phyloP scores from a whole-genome alignment of 345 rosid species.

The Rhizophora mangle region DNA sequence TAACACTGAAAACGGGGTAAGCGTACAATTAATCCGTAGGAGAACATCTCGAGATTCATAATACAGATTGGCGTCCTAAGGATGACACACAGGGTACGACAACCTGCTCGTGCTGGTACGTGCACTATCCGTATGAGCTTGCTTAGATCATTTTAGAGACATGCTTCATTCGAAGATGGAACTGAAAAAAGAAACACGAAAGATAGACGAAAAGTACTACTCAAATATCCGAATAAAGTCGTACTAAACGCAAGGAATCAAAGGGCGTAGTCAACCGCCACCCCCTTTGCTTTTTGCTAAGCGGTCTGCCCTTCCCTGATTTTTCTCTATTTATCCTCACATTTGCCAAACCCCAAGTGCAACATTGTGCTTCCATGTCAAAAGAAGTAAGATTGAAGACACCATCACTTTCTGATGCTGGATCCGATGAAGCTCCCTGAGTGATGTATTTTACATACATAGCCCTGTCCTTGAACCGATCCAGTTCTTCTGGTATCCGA shows the following conservation, averaged over 20 bases:
- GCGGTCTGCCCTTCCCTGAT: conserved; percentile 89
- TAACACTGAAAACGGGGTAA: not conserved
- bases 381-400: conserved; percentile 64
- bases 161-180: not conserved
- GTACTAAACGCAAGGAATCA: conserved; percentile 54
- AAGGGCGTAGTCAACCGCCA: conserved; percentile 72
- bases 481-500: conserved; percentile 71
- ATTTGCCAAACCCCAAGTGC: conserved; percentile 83
- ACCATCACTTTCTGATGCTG: conserved; percentile 56
- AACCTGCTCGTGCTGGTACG: not conserved
- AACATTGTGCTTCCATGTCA: conserved; percentile 49
- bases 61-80: not conserved
- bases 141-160: not conserved
- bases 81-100: not conserved
- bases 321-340: conserved; percentile 80
- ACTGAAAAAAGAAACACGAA: not conserved
- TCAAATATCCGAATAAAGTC: conserved; percentile 53
- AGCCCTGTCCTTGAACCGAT: conserved; percentile 70
- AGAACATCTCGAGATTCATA: not conserved
- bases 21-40: not conserved
- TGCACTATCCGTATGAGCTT: not conserved
- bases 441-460: conserved; percentile 59
- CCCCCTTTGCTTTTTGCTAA: conserved; percentile 77
- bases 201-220: not conserved
- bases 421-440: conserved; percentile 19